Evolutionary conservation across 371 early-diverging fungal genomes (phyloP), one percentile per base, ranked within the genome.

Genomic region (Rhizopus microsporus): DNA sequence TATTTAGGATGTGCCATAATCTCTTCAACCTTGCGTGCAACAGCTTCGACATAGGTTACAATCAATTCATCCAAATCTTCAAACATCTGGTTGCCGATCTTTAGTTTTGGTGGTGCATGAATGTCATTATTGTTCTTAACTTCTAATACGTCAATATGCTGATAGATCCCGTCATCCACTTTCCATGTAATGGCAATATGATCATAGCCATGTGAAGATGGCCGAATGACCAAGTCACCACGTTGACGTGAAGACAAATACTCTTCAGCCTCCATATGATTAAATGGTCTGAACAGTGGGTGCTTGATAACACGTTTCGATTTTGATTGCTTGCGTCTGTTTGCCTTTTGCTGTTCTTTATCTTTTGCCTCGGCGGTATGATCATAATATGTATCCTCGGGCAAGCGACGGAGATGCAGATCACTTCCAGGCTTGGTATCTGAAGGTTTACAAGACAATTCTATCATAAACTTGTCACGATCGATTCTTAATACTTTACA

Each of bases 111-210:
- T 61, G 83, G 91, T 51, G 80, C 79, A 58, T 47, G 60, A 12
- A 44, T 57, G 50, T 90, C 91, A 54, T 86, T 87, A 51, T 86
- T 83, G 69, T 89, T 86, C 57, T 85, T 83, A 42, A 75, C 56
- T 63, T 94, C 94, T 10, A 84, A 62, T n/a, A 97, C 88, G 60
- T 93, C 93, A 38, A 97, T 78, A 68, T 98, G 98, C 67, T 95
- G 93, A 75, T 84, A 95, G 17, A 95, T 69, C 43, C 73, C 78
- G 17, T 92, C 88, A 44, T 82, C 90, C 10, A 96, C 85, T 62
- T 96, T 96, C 94, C 96, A 97, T 4, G 96, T 96, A 31, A 97
- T 86, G 0, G 92, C 88, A 15, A 99, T 78, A 65, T 94, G 93
- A 63, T 93, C 87, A 29, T 77, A 72, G 9, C 96, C 96, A 9